Percentiles rank a stretch among this genome's conserved stretches.
phyloP scores from a whole-genome alignment of 495 filamentous ascomycete species.

The Coniosporium apollinis region DNA sequence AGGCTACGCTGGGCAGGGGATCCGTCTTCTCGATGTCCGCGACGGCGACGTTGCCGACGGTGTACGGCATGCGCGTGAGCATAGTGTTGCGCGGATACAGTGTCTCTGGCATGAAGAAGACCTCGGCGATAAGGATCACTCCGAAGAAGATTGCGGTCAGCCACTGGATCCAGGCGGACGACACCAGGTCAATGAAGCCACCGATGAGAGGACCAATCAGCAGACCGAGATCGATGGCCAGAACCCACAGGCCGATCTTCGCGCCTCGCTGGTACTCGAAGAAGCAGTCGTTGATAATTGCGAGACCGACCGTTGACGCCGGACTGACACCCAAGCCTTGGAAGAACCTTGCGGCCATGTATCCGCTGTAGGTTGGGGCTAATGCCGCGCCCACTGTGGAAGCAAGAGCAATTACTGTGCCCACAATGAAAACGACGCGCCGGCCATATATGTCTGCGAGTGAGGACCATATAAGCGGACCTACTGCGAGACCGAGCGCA shows the following conservation, averaged over 20 bases:
- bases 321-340: constrained; percentile 45
- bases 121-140: constrained; percentile 30
- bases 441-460: constrained; percentile 42
- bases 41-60: not conserved
- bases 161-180: constrained; percentile 40
- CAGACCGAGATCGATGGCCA: constrained; percentile 39
- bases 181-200: constrained; percentile 36
- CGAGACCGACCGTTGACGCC: constrained; percentile 42
- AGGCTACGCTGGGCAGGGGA: not conserved
- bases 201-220: constrained; percentile 41
- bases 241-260: constrained; percentile 46
- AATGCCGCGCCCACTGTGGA: constrained; percentile 36
- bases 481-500: constrained; percentile 38
- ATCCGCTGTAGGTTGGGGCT: constrained; percentile 29
- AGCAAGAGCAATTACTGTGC: constrained; percentile 35
- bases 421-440: constrained; percentile 34
- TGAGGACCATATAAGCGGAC: constrained; percentile 42
- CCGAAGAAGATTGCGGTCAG: constrained; percentile 41
- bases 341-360: constrained; percentile 45
- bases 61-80: constrained; percentile 23
- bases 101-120: constrained; percentile 41
- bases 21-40: constrained; percentile 19
- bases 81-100: constrained; percentile 40
- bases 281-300: constrained; percentile 39
- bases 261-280: constrained; percentile 44